Evolutionary conservation across 2,329 filamentous ascomycete genomes (phyloP).

Genomic region (Didymella arachidicola): DNA sequence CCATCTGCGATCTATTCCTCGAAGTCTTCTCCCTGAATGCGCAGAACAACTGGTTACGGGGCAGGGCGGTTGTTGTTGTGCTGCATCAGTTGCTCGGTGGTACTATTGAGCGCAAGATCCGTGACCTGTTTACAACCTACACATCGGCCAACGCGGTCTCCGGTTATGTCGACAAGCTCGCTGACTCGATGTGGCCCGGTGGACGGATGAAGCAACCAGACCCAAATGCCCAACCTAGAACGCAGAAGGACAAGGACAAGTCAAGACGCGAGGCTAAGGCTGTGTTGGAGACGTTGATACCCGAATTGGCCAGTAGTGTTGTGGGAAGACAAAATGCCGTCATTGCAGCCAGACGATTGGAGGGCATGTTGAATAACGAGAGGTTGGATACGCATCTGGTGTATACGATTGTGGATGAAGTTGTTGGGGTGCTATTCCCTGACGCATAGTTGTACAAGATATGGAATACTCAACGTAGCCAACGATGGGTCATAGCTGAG

Average conservation of each 20-base stretch:
- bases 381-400: slow-evolving; percentile 72
- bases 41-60: slow-evolving; percentile 96
- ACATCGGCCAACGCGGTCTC: slow-evolving; percentile 81
- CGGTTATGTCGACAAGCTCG: slow-evolving; percentile 76
- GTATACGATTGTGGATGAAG: slow-evolving; percentile 60
- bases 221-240: slow-evolving; percentile 63
- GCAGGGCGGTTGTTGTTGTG: slow-evolving; percentile 93
- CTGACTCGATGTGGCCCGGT: slow-evolving; percentile 82
- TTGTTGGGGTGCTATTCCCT: slow-evolving; percentile 56
- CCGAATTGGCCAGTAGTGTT: slow-evolving; percentile 90
- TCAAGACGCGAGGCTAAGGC: slow-evolving; percentile 87
- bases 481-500: no score
- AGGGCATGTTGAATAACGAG: slow-evolving; percentile 90
- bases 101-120: slow-evolving; percentile 93
- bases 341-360: slow-evolving; percentile 84
- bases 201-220: slow-evolving; percentile 58
- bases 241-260: slow-evolving; percentile 75
- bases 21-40: slow-evolving; percentile 94
- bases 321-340: slow-evolving; percentile 93
- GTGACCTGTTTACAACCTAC: slow-evolving; percentile 78
- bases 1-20: slow-evolving; percentile 96
- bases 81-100: slow-evolving; percentile 94
- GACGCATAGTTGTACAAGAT: slow-evolving; percentile 24
- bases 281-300: slow-evolving; percentile 87
- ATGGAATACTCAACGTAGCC: no score